phyloP scores from a whole-genome alignment of 257 asterid genomes.

The Solanum ahanhuiri region DNA sequence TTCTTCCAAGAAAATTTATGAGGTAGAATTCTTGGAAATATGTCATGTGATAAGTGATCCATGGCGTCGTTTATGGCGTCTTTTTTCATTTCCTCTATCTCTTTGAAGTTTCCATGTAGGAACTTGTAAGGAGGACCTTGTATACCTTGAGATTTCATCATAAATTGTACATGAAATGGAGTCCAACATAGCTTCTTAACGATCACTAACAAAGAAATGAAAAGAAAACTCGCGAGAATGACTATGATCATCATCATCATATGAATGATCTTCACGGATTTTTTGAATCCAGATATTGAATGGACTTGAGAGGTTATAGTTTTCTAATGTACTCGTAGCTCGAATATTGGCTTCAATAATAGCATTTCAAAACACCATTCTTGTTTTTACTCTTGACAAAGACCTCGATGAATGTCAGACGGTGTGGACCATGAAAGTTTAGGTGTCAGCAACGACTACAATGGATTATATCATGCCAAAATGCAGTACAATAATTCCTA shows the following conservation, averaged over 20 bases:
- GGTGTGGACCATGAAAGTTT: neutral
- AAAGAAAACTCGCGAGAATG: constrained; percentile 9
- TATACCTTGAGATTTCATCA: constrained; percentile 46
- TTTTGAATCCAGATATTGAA: too few species aligned
- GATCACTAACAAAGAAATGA: constrained; percentile 13
- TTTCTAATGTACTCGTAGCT: too few species aligned
- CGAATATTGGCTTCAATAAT: too few species aligned
- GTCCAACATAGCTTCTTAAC: constrained; percentile 32
- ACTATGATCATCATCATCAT: neutral
- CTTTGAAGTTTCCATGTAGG: constrained; percentile 49
- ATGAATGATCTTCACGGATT: neutral
- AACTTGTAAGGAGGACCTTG: constrained; percentile 42
- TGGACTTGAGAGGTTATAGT: too few species aligned
- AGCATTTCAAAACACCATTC: neutral
- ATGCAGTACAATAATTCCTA: too few species aligned
- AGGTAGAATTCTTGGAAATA: constrained; percentile 53
- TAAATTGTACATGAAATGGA: constrained; percentile 20
- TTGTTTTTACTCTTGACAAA: neutral
- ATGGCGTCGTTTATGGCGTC: constrained; percentile 22
- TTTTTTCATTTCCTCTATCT: constrained; percentile 33
- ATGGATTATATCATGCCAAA: neutral
- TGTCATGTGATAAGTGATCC: constrained; percentile 36
- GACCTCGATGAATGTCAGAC: neutral
- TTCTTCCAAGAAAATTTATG: constrained; percentile 32
- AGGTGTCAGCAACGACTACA: neutral